phyloP scores from a whole-genome alignment of 306 rosid species.

The Quercus gilva region DNA sequence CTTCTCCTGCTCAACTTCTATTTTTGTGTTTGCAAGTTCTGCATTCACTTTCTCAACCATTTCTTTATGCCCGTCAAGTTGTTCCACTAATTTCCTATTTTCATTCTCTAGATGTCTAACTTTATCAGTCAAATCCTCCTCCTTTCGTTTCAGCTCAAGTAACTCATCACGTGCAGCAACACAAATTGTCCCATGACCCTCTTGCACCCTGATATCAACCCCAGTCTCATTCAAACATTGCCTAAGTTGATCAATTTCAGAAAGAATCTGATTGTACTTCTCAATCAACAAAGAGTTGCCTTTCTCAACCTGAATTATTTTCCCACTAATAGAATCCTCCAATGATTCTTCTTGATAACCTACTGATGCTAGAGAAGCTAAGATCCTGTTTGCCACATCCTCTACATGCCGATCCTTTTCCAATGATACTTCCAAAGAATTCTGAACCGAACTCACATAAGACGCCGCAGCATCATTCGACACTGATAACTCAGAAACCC shows the following conservation, averaged over 20 bases:
- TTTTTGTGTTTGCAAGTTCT: slow-evolving; percentile 58
- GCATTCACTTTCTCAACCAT: slow-evolving; percentile 42
- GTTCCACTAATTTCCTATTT: slow-evolving; percentile 58
- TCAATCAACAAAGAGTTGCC: slow-evolving; percentile 49
- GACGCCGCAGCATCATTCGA: slow-evolving; percentile 31
- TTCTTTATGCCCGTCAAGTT: slow-evolving; percentile 55
- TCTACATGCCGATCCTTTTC: slow-evolving; percentile 47
- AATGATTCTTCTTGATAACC: slow-evolving; percentile 45
- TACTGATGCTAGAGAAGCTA: slow-evolving; percentile 52
- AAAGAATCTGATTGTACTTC: slow-evolving; percentile 55
- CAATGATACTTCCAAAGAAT: neutral
- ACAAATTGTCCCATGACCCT: slow-evolving; percentile 44
- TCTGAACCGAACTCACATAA: slow-evolving; percentile 25
- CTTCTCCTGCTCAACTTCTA: slow-evolving; percentile 85
- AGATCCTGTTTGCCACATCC: slow-evolving; percentile 41
- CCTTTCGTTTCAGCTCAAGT: slow-evolving; percentile 64
- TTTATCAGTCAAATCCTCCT: slow-evolving; percentile 47
- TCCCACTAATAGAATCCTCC: slow-evolving; percentile 54
- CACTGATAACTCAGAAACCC: slow-evolving; percentile 41
- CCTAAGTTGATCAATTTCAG: slow-evolving; percentile 61
- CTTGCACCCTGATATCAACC: slow-evolving; percentile 30
- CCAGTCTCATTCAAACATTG: slow-evolving; percentile 48
- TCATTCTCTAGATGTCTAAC: slow-evolving; percentile 55
- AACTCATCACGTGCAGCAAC: slow-evolving; percentile 55
- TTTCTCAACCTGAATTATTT: slow-evolving; percentile 51